Percentiles rank a stretch among this genome's conserved stretches.
Conservation (phyloP, 2,329 filamentous ascomycete species). For the Boeremia exigua region DNA sequence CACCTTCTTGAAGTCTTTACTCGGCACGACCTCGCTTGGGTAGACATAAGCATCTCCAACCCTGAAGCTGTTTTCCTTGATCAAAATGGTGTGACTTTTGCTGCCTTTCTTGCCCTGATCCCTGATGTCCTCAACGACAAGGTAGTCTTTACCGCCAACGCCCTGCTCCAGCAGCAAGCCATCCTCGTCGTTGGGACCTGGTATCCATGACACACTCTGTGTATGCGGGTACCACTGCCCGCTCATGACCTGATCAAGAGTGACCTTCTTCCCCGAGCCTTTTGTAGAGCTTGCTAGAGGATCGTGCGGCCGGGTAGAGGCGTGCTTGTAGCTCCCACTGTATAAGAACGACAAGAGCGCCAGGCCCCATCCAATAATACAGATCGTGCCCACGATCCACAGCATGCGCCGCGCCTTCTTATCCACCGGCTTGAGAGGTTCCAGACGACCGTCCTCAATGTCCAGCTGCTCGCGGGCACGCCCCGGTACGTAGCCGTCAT, state of each 20-base stretch:
- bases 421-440: constrained; percentile 64
- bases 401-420: constrained; percentile 68
- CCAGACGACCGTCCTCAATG: constrained; percentile 57
- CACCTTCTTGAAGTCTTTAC: constrained; percentile 83
- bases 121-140: constrained; percentile 87
- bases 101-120: constrained; percentile 51
- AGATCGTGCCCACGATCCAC: constrained; percentile 65
- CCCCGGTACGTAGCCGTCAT: constrained; percentile 49
- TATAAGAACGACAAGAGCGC: constrained; percentile 72
- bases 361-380: constrained; percentile 71
- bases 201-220: constrained; percentile 78
- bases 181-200: constrained; percentile 76
- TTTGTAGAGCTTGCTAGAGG: constrained; percentile 67
- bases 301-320: constrained; percentile 69
- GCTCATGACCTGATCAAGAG: constrained; percentile 71
- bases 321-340: constrained; percentile 69
- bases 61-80: constrained; percentile 70
- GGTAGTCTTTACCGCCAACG: constrained; percentile 67
- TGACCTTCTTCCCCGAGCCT: constrained; percentile 74
- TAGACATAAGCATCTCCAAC: constrained; percentile 62
- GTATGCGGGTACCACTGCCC: constrained; percentile 69
- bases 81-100: constrained; percentile 70
- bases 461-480: constrained; percentile 59
- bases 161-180: constrained; percentile 81
- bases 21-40: constrained; percentile 74